Evolutionary conservation across 2,329 filamentous ascomycete genomes (phyloP).

Genomic region (Ascomycota sp.): DNA sequence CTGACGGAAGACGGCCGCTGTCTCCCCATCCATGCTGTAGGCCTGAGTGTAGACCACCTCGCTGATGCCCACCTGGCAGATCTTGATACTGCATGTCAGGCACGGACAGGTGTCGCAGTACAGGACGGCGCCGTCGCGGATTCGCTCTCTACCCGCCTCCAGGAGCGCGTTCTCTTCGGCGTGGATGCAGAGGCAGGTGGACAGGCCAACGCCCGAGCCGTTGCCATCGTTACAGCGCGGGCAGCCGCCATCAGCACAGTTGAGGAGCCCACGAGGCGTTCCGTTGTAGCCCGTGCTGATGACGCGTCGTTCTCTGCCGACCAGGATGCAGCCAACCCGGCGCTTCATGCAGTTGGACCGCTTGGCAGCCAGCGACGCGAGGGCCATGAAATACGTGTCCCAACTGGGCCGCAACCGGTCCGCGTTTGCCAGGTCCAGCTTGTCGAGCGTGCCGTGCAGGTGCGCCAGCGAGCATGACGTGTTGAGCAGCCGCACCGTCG

Average conservation of each 20-base stretch:
- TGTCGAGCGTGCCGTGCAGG: slow-evolving; percentile 51
- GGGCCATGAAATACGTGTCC: slow-evolving; percentile 96
- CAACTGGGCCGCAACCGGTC: slow-evolving; percentile 71
- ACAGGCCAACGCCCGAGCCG: slow-evolving; percentile 49
- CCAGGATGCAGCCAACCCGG: slow-evolving; percentile 82
- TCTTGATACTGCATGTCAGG: slow-evolving; percentile 95
- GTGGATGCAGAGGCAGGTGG: slow-evolving; percentile 89
- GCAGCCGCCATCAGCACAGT: slow-evolving; percentile 89
- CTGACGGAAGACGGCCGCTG: slow-evolving; percentile 61
- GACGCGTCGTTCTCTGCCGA: slow-evolving; percentile 60
- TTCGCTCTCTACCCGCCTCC: slow-evolving; percentile 80
- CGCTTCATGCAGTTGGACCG: slow-evolving; percentile 97
- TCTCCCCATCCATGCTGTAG: slow-evolving; percentile 83
- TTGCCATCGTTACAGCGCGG: slow-evolving; percentile 62
- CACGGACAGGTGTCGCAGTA: slow-evolving; percentile 97
- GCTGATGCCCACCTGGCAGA: slow-evolving; percentile 83
- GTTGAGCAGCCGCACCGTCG: slow-evolving; percentile 74
- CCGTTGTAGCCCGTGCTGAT: slow-evolving; percentile 96
- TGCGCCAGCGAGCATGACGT: slow-evolving; percentile 50
- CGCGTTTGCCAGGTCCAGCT: slow-evolving; percentile 57
- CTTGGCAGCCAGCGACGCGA: slow-evolving; percentile 79
- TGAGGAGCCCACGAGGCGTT: slow-evolving; percentile 71
- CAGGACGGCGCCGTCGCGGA: slow-evolving; percentile 60
- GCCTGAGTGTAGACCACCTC: slow-evolving; percentile 90
- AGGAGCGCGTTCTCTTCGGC: slow-evolving; percentile 94